Evolutionary conservation across 2,329 filamentous ascomycete genomes (phyloP), one percentile per base, ranked within the genome.

Genomic region (Fusarium sp.): DNA sequence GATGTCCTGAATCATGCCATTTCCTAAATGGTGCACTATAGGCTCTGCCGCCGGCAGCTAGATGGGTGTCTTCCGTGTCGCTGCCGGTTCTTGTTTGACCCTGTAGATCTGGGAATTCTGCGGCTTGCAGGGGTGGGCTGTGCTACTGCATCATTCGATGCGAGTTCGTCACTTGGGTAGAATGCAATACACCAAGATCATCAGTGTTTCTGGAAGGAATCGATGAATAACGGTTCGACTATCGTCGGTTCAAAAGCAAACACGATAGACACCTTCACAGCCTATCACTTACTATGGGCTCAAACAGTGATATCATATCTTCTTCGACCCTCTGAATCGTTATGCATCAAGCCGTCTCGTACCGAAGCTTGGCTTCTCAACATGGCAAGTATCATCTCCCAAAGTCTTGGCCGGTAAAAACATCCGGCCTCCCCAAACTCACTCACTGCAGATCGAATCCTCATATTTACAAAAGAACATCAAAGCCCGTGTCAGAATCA

Each of bases 381-480:
- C 64, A 64, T 67, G 71, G 73, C 42, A 76, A 71, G 69, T 58
- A 56, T 69, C 69, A 63, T 64, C 73, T 63, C 60, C 54, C 44
- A 55, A 31, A 45, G 60, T 55, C 55, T 45, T 66, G 41, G 48
- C 51, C 49, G 54, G 38, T 49, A 62, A 62, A 54, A 18, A 39
- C 25, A 66, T 45, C 60, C 66, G 55, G 58, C 35, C 58, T 57
- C 54, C 21, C 60, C 39, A 46, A 54, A 58, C 21, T 21, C 29
- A 35, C 23, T n/a, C 29, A 35, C 23, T 19, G 58, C 16, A 57
- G 63, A 54, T 61, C 66, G 29, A 11, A 41, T 60, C 37, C 41
- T 41, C 58, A 25, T 23, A 23, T 23, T 45, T 19, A 48, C 44
- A 23, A 38, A 48, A 31, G 29, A 44, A 37, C 18, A 51, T 25